These are phyloP conservation scores for Stevia rebaudiana DNA, from an alignment of 140 eudicot genomes.

Conservation along the genomic window DNA sequence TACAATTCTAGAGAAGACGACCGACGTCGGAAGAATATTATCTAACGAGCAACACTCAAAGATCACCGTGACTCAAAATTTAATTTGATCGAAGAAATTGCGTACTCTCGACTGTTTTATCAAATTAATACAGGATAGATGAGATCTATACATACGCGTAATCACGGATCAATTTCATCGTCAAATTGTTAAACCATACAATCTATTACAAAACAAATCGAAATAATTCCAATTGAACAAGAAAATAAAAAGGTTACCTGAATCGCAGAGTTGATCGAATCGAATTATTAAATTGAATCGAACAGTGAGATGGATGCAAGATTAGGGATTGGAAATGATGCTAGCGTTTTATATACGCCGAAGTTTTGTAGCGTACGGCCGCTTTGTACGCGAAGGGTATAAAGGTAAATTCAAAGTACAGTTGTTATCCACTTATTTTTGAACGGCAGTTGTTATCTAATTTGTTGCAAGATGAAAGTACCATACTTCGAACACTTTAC, in stretches of 20 bases:
- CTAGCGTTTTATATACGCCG: conserved; percentile 19
- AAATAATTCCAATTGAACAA: not conserved
- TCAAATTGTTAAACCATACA: not conserved
- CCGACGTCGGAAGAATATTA: not conserved
- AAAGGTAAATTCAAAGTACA: not conserved
- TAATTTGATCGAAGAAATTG: conserved; percentile 2
- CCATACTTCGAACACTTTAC: too few species aligned
- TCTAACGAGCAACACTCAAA: not conserved
- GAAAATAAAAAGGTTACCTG: not conserved
- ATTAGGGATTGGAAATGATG: conserved; percentile 2
- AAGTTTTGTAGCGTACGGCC: not conserved
- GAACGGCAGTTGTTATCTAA: not conserved
- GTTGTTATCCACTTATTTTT: too few species aligned
- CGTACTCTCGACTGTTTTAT: not conserved
- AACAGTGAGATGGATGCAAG: not conserved
- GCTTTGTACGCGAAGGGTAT: conserved; percentile 7
- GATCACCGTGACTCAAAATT: not conserved
- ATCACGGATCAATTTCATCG: not conserved
- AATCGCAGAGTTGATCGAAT: not conserved
- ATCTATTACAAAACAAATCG: not conserved
- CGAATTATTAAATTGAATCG: not conserved
- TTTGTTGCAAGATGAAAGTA: not conserved
- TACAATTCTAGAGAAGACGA: not conserved
- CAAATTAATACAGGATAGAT: not conserved
- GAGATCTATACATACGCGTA: conserved; percentile 3